These are phyloP conservation scores for Rheum nobile DNA, from an alignment of 148 eudicot genomes.

Conservation along the genomic window DNA sequence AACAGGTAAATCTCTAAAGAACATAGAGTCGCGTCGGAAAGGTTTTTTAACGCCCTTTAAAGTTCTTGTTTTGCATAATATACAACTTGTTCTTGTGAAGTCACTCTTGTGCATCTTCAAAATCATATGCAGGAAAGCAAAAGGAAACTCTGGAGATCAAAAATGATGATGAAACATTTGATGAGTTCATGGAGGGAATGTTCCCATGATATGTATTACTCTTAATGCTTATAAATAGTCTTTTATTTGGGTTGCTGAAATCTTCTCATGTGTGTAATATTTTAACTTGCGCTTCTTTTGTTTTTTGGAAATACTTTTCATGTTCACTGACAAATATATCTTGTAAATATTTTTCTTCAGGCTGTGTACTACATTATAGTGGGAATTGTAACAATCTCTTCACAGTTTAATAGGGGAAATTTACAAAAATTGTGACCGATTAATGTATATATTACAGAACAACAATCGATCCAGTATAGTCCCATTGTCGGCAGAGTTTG, in stretches of 20 bases:
- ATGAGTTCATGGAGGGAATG: constrained; percentile 75
- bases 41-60: neutral
- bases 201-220: constrained; percentile 30
- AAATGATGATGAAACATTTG: constrained; percentile 45
- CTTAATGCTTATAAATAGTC: neutral
- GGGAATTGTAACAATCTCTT: no score
- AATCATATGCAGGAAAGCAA: constrained; percentile 1
- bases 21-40: neutral
- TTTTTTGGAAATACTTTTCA: no score
- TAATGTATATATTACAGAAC: no score
- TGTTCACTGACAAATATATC: neutral
- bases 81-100: neutral
- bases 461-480: no score
- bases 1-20: neutral
- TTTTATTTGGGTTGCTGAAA: neutral
- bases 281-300: no score
- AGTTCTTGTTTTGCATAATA: neutral
- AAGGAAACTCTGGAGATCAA: neutral
- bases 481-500: no score
- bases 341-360: neutral
- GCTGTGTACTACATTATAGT: neutral
- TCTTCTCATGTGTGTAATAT: neutral
- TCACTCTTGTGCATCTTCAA: neutral
- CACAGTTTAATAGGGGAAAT: no score
- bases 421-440: no score